Evolutionary conservation across 2,329 filamentous ascomycete species (phyloP), one percentile per base, ranked within the genome.

Genomic region (Pseudocercospora fijiensis): DNA sequence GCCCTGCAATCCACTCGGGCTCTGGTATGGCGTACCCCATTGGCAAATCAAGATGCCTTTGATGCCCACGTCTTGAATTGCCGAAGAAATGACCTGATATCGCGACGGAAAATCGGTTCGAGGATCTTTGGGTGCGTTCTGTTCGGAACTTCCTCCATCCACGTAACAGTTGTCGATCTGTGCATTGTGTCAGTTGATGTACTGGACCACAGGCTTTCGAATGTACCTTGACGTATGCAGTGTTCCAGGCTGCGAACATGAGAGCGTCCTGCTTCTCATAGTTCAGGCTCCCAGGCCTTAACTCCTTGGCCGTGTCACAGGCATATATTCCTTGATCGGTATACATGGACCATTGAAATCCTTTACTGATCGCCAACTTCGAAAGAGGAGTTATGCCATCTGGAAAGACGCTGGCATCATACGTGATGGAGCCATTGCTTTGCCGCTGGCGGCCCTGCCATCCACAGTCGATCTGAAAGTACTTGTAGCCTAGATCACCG

Each of bases 391-490:
- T 78, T 16, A 83, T 78, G 0, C 81, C 82, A 0, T 81, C 81
- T 0, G 84, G 84, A 28, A 86, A 86, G 0, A 80, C 69, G 0
- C 73, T 78, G 6, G 73, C 67, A 60, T 86, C 83, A 79, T 82
- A 86, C 11, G 81, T 79, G 2, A 85, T 73, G 20, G 76, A 76
- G 1, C 81, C 81, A 9, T 84, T 73, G 0, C 75, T 70, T 41
- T 82, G 65, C 58, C 78, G 73, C 2, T 73, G 63, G 22, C 45
- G 61, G 3, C 77, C 72, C 4, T 75, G 79, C 86, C 85, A 88
- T 0, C 86, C 85, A 60, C 85, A 88, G 68, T 88, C 86, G 0
- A 81, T 79, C 0, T 83, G 85, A 30, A 87, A 82, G 61, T 82
- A 81, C 1, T 76, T 78, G 69, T 88, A 88, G 5, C 86, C 85